A percentile compares a stretch with the other conserved stretches of the same genome.
Evolutionary conservation across 2,329 filamentous ascomycete species (phyloP).

Genomic region (Pyricularia pennisetigena): DNA sequence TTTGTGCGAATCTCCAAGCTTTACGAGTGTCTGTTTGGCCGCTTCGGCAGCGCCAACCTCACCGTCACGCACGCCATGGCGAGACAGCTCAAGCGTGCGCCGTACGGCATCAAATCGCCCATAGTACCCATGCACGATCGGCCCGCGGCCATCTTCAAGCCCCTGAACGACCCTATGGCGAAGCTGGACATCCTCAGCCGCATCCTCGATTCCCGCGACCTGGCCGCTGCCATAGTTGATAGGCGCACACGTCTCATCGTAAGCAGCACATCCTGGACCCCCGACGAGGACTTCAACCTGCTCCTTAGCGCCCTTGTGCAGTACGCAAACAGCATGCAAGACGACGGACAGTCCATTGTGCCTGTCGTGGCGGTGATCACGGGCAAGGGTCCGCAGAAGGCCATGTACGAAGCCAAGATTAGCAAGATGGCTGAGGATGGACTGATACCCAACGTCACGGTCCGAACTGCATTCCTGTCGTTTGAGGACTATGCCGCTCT

Average conservation of each 20-base stretch:
- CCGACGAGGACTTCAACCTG: slow-evolving; percentile 89
- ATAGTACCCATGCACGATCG: slow-evolving; percentile 76
- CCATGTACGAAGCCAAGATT: slow-evolving; percentile 62
- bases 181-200: slow-evolving; percentile 51
- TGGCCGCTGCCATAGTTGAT: slow-evolving; percentile 48
- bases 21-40: slow-evolving; percentile 69
- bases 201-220: slow-evolving; percentile 52
- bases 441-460: slow-evolving; percentile 58
- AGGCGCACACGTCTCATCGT: slow-evolving; percentile 62
- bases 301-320: slow-evolving; percentile 71
- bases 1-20: slow-evolving; percentile 67
- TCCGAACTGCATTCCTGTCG: slow-evolving; percentile 77
- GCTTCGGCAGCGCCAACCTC: slow-evolving; percentile 63
- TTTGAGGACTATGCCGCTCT: slow-evolving; percentile 77
- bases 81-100: slow-evolving; percentile 50
- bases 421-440: slow-evolving; percentile 47
- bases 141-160: slow-evolving; percentile 73
- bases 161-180: slow-evolving; percentile 38
- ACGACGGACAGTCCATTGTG: slow-evolving; percentile 29
- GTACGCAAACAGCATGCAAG: slow-evolving; percentile 47
- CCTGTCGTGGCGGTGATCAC: slow-evolving; percentile 89
- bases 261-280: slow-evolving; percentile 94
- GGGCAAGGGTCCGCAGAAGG: slow-evolving; percentile 80
- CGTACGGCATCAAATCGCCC: slow-evolving; percentile 55
- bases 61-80: slow-evolving; percentile 89